A percentile compares a stretch with the other conserved stretches of the same genome.
phyloP scores from a whole-genome alignment of 2,329 filamentous ascomycete genomes.

The Fusarium succisae region DNA sequence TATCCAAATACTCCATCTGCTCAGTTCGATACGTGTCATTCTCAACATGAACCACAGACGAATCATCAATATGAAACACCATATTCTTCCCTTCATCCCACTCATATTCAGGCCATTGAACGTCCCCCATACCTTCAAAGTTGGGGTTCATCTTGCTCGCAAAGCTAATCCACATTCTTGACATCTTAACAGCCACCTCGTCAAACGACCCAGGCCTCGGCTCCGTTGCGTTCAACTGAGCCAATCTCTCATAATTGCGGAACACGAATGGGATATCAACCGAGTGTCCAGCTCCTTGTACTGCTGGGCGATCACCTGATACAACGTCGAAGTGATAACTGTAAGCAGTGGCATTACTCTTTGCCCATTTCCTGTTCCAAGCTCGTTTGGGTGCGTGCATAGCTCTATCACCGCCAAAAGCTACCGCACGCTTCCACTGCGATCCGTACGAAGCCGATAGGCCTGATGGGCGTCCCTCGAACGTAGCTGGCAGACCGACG shows the following conservation, averaged over 20 bases:
- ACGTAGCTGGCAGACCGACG: conserved; percentile 2
- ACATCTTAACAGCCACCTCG: conserved; percentile 1
- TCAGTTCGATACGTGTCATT: conserved; percentile 13
- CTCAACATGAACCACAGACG: conserved; percentile 6
- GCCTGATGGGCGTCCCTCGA: conserved; percentile 1
- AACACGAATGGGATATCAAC: conserved; percentile 22
- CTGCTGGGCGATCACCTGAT: conserved; percentile 7
- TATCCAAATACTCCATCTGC: conserved; percentile 25
- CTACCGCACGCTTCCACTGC: conserved; percentile 26
- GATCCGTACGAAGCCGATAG: conserved; percentile 1
- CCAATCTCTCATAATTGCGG: background rate
- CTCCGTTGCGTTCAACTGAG: conserved; percentile 4
- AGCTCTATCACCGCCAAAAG: conserved; percentile 19
- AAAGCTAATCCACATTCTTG: conserved; percentile 30
- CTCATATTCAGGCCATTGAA: conserved; percentile 9
- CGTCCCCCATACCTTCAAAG: conserved; percentile 5
- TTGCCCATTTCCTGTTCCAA: conserved; percentile 18
- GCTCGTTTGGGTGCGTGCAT: conserved; percentile 26
- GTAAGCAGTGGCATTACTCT: background rate
- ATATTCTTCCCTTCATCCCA: background rate
- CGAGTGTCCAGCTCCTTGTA: conserved; percentile 20
- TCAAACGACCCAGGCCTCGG: conserved; percentile 2
- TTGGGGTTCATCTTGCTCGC: conserved; percentile 7
- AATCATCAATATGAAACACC: conserved; percentile 22
- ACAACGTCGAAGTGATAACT: conserved; percentile 29